Percentiles rank a stretch among this genome's conserved stretches.
phyloP scores from a whole-genome alignment of 2,329 filamentous ascomycete species.

The Nemania serpens region DNA sequence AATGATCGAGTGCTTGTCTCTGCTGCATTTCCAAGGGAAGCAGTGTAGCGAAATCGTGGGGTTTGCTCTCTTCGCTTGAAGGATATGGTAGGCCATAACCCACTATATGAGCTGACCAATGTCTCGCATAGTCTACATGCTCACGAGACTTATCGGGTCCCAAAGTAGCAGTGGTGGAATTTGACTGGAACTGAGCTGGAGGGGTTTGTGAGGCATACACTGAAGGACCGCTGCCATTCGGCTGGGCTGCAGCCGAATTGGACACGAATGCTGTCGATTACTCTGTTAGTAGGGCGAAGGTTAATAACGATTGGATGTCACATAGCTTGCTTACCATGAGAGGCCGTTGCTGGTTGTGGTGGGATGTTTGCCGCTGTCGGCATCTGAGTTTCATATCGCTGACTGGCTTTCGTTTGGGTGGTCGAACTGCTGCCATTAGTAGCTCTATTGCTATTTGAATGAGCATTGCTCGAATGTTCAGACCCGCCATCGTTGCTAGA shows the following conservation, averaged over 20 bases:
- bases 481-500: constrained; percentile 38
- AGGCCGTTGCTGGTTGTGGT: constrained; percentile 21
- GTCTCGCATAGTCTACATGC: background rate
- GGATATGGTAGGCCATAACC: constrained; percentile 11
- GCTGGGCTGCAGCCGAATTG: constrained; percentile 33
- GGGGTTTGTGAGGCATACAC: constrained; percentile 50
- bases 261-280: constrained; percentile 23
- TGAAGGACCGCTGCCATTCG: constrained; percentile 45
- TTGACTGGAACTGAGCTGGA: constrained; percentile 10
- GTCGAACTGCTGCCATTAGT: constrained; percentile 15
- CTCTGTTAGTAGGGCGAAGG: constrained; percentile 21
- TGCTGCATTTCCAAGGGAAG: constrained; percentile 49
- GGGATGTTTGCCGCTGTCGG: constrained; percentile 18
- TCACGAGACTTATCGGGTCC: constrained; percentile 13
- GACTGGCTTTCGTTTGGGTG: constrained; percentile 30
- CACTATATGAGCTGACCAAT: constrained; percentile 6
- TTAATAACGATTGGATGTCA: background rate
- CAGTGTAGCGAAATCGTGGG: constrained; percentile 17
- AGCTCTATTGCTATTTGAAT: constrained; percentile 16
- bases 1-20: constrained; percentile 43
- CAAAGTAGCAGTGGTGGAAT: constrained; percentile 16
- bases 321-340: constrained; percentile 33
- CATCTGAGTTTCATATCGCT: constrained; percentile 31
- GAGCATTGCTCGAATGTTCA: constrained; percentile 32
- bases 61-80: constrained; percentile 39